Percentiles rank a stretch among this genome's conserved stretches.
These are phyloP conservation scores for Rhizopogon roseolus DNA, from an alignment of 768 basidiomycete genomes.

Conservation along the genomic window DNA sequence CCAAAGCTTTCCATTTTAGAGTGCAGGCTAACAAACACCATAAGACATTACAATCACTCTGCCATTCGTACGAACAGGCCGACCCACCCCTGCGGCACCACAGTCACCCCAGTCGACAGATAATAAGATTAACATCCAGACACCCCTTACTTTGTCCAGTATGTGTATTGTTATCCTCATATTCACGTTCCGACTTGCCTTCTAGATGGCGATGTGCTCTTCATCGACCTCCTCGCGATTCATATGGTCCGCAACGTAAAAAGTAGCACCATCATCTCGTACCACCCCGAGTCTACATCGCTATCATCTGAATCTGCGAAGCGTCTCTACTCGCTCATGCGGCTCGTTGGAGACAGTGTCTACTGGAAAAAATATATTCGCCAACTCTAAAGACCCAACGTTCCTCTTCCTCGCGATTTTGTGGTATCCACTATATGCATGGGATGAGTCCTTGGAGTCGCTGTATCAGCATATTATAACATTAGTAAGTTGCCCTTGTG, in stretches of 20 bases:
- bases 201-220: conserved; percentile 16
- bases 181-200: neutral
- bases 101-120: conserved; percentile 9
- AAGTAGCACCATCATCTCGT: conserved; percentile 22
- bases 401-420: conserved; percentile 48
- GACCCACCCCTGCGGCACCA: conserved; percentile 33
- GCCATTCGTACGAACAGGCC: conserved; percentile 42
- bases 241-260: conserved; percentile 40
- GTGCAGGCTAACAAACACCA: neutral
- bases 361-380: conserved; percentile 25
- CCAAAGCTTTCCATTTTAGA: neutral
- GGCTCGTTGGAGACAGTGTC: conserved; percentile 26
- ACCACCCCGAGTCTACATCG: conserved; percentile 18
- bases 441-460: conserved; percentile 55
- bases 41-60: conserved; percentile 54
- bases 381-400: conserved; percentile 40
- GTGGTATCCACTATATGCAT: conserved; percentile 59
- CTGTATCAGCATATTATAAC: conserved; percentile 45
- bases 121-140: conserved; percentile 45
- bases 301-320: conserved; percentile 18
- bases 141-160: conserved; percentile 37
- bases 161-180: conserved; percentile 6
- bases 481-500: conserved; percentile 33
- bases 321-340: conserved; percentile 23
- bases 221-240: conserved; percentile 46